Percentiles rank a stretch among this genome's conserved stretches.
These are phyloP conservation scores for Starmerella stellata DNA, from an alignment of 805 yeast genomes.

Conservation along the genomic window DNA sequence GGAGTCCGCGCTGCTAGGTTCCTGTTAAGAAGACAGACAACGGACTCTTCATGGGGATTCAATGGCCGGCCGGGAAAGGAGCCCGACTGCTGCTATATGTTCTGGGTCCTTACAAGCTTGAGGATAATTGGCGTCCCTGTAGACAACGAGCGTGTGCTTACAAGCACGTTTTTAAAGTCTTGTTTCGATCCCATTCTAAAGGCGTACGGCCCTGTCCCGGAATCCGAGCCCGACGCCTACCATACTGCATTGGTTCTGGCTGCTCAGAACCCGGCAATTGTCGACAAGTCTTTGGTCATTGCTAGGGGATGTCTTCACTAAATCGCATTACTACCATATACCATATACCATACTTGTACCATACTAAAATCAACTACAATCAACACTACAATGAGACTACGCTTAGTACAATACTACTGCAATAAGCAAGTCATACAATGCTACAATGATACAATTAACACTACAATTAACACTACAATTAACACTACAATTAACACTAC, in stretches of 20 bases:
- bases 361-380: too few relatives aligned
- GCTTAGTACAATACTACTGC: too few relatives aligned
- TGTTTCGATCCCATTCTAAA: conserved; percentile 50
- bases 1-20: neutral
- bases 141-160: neutral
- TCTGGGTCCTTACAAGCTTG: conserved; percentile 60
- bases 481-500: too few relatives aligned
- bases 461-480: too few relatives aligned
- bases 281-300: too few relatives aligned
- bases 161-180: neutral
- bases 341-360: too few relatives aligned
- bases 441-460: too few relatives aligned
- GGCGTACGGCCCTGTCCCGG: conserved; percentile 57
- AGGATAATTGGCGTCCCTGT: conserved; percentile 24
- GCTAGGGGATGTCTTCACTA: too few relatives aligned
- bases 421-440: too few relatives aligned
- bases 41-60: conserved; percentile 30
- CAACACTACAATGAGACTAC: too few relatives aligned
- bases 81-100: conserved; percentile 74
- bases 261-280: conserved; percentile 24
- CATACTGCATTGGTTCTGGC: conserved; percentile 43
- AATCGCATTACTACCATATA: too few relatives aligned
- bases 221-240: conserved; percentile 34
- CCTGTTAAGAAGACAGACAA: neutral
- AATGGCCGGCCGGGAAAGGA: conserved; percentile 75